A percentile compares a stretch with the other conserved stretches of the same genome.
Evolutionary conservation across 2,329 filamentous ascomycete species (phyloP).

Genomic region (Penicillium brasilianum): DNA sequence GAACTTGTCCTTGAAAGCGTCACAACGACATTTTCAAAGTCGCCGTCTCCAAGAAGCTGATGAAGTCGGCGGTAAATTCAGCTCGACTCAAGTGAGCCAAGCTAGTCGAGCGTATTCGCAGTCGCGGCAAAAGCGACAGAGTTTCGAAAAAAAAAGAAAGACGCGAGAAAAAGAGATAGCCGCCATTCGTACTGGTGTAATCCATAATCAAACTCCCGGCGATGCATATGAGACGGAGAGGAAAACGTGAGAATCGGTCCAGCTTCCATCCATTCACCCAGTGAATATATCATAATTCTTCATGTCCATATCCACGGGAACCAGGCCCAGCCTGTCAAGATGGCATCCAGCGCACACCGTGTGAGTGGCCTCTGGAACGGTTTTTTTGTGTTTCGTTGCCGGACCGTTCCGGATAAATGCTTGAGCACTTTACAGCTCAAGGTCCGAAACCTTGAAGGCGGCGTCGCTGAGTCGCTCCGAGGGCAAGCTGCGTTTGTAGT

Average conservation of each 20-base stretch:
- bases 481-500: conserved; percentile 43
- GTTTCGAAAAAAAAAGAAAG: conserved; percentile 3
- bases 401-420: conserved; percentile 15
- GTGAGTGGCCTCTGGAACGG: background rate
- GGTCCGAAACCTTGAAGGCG: conserved; percentile 29
- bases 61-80: background rate
- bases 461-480: conserved; percentile 41
- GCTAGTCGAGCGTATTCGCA: background rate
- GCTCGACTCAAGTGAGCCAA: background rate
- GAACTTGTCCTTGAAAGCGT: background rate
- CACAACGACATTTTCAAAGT: background rate
- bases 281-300: background rate
- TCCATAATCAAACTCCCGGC: conserved; percentile 38
- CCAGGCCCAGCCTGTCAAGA: conserved; percentile 21
- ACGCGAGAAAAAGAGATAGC: conserved; percentile 22
- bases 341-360: background rate
- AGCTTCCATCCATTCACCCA: background rate
- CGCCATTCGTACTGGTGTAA: conserved; percentile 25
- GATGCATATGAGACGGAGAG: conserved; percentile 36
- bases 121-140: background rate
- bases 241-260: conserved; percentile 7
- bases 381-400: conserved; percentile 1
- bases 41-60: background rate
- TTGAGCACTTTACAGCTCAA: conserved; percentile 24
- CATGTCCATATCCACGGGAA: background rate